These are phyloP conservation scores for Plantago lanceolata DNA, from an alignment of 305 asterid species.

Conservation along the genomic window DNA sequence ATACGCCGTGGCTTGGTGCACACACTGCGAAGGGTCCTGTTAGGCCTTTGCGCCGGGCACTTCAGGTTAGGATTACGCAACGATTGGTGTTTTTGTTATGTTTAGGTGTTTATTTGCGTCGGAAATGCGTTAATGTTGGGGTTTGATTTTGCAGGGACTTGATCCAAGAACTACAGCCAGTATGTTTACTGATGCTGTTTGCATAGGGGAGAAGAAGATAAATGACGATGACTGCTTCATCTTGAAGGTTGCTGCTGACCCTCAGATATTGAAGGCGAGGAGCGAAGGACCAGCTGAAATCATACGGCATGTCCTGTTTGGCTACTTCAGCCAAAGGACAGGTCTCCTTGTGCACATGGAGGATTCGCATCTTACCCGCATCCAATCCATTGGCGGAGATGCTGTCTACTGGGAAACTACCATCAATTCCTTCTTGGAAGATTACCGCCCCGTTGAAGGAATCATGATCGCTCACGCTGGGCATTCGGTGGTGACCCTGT, in stretches of 20 bases:
- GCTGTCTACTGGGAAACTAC: conserved; percentile 82
- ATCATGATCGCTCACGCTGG: conserved; percentile 81
- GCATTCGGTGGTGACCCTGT: conserved; percentile 63
- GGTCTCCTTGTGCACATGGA: conserved; percentile 75
- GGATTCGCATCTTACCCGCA: conserved; percentile 78
- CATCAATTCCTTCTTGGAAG: conserved; percentile 55
- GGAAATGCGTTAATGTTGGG: background rate
- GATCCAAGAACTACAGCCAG: conserved; percentile 73
- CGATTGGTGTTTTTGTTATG: background rate
- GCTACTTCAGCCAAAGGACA: conserved; percentile 75
- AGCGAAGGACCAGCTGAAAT: conserved; percentile 80
- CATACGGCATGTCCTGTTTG: conserved; percentile 64
- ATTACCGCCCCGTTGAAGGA: conserved; percentile 70
- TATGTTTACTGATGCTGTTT: conserved; percentile 57
- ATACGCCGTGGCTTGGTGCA: conserved; percentile 79
- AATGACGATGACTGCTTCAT: conserved; percentile 73
- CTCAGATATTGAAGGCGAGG: conserved; percentile 54
- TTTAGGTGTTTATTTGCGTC: background rate
- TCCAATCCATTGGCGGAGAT: conserved; percentile 59
- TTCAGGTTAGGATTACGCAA: conserved; percentile 43
- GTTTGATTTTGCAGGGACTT: conserved; percentile 47
- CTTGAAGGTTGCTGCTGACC: conserved; percentile 64
- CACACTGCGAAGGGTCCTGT: conserved; percentile 87
- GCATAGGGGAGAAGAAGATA: conserved; percentile 76
- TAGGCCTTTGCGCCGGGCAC: conserved; percentile 70